Percentiles rank a stretch among this genome's conserved stretches.
Conservation (phyloP, 1,139 yeast genomes). For the Suhomyces chickasaworum region DNA sequence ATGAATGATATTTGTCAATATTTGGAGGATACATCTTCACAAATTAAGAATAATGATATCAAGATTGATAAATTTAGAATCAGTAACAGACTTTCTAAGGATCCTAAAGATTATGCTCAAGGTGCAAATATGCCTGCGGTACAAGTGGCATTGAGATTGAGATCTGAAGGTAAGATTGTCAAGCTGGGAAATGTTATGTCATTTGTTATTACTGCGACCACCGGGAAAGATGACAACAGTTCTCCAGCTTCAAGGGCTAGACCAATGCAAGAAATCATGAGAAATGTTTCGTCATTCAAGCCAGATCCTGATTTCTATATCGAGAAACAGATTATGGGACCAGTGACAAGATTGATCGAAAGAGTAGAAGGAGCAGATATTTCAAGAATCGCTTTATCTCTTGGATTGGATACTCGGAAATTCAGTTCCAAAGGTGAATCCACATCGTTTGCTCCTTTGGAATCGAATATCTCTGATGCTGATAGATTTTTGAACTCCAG, state of each 20-base stretch:
- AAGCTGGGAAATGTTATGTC: conserved; percentile 91
- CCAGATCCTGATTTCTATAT: conserved; percentile 82
- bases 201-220: conserved; percentile 64
- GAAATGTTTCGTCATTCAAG: conserved; percentile 49
- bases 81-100: conserved; percentile 75
- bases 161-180: conserved; percentile 78
- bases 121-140: conserved; percentile 91
- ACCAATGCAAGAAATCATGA: conserved; percentile 69
- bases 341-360: conserved; percentile 84
- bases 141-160: conserved; percentile 82
- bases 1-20: conserved; percentile 72
- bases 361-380: conserved; percentile 86
- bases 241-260: conserved; percentile 76
- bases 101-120: conserved; percentile 71
- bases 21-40: conserved; percentile 59
- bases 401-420: conserved; percentile 75
- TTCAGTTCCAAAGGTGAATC: conserved; percentile 57
- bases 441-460: conserved; percentile 57
- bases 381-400: conserved; percentile 69
- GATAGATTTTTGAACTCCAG: conserved; percentile 77
- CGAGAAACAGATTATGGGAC: conserved; percentile 88
- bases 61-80: conserved; percentile 68
- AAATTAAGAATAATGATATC: conserved; percentile 63
- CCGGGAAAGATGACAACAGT: conserved; percentile 38
- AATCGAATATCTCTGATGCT: conserved; percentile 75